Evolutionary conservation across 1,284 basidiomycete genomes (phyloP).

Genomic region (Flammula alnicola): DNA sequence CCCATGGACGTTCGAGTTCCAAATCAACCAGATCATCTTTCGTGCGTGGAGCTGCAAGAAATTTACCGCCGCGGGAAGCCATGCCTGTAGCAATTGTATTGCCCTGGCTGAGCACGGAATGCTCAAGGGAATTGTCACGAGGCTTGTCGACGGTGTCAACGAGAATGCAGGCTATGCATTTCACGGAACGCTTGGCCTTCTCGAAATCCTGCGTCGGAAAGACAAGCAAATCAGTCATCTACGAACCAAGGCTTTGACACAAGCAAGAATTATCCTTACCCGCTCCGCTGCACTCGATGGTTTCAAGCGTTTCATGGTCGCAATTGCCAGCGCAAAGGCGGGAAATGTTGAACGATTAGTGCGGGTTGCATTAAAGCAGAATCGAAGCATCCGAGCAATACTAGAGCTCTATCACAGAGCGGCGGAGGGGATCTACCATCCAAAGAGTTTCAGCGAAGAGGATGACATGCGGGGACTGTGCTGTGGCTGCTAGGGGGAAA

Average conservation of each 20-base stretch:
- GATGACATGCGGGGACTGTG: conserved; percentile 14
- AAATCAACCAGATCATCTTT: not conserved
- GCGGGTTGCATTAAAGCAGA: conserved; percentile 16
- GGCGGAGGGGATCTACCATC: conserved; percentile 20
- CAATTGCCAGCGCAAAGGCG: conserved; percentile 25
- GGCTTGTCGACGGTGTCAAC: conserved; percentile 10
- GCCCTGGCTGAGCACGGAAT: not conserved
- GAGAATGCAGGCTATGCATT: conserved; percentile 6
- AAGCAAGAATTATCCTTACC: conserved; percentile 18
- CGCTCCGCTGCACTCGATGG: conserved; percentile 19
- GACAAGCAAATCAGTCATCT: conserved; percentile 7
- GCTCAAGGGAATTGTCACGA: conserved; percentile 1
- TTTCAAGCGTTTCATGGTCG: conserved; percentile 24
- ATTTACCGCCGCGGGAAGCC: not conserved
- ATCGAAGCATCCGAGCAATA: conserved; percentile 18
- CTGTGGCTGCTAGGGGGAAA: conserved; percentile 21
- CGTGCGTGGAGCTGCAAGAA: not conserved
- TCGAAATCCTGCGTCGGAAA: conserved; percentile 7
- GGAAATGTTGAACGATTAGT: conserved; percentile 25
- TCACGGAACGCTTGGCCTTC: conserved; percentile 2
- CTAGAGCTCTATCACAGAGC: conserved; percentile 19
- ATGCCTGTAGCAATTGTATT: not conserved
- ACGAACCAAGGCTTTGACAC: conserved; percentile 15
- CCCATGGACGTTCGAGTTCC: conserved; percentile 4
- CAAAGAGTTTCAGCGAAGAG: conserved; percentile 22